Evolutionary conservation across 2,329 filamentous ascomycete species (phyloP).

Genomic region (Fusarium tuaranense): DNA sequence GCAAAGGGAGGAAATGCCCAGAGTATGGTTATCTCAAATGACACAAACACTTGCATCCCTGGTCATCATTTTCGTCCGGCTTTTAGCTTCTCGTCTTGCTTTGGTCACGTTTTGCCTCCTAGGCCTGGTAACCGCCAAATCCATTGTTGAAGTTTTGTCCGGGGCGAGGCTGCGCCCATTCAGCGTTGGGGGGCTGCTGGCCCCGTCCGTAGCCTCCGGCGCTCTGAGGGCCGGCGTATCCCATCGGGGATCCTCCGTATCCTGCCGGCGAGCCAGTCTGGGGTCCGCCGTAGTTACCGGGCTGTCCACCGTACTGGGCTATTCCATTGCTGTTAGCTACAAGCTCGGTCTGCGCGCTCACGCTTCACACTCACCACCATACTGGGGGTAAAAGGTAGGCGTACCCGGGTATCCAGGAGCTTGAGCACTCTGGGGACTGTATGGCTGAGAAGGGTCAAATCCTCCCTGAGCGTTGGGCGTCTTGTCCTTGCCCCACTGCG

Average conservation of each 20-base stretch:
- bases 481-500: conserved; percentile 98
- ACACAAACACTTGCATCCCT: conserved; percentile 36
- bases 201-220: conserved; percentile 89
- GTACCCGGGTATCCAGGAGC: conserved; percentile 81
- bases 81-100: conserved; percentile 38
- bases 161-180: conserved; percentile 65
- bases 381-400: conserved; percentile 93
- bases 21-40: conserved; percentile 38
- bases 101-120: conserved; percentile 45
- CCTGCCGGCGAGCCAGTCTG: conserved; percentile 71
- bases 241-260: conserved; percentile 76
- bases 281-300: conserved; percentile 73
- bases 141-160: conserved; percentile 70
- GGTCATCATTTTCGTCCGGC: conserved; percentile 38
- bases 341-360: neutral
- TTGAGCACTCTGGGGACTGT: conserved; percentile 80
- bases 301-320: conserved; percentile 73
- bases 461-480: conserved; percentile 77
- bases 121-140: conserved; percentile 74
- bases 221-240: conserved; percentile 78
- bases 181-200: conserved; percentile 67
- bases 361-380: conserved; percentile 73
- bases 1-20: conserved; percentile 29
- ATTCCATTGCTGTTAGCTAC: conserved; percentile 44
- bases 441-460: conserved; percentile 81